Base-by-base conservation (phyloP, 2,329 filamentous ascomycete genomes). In the Nigrograna mackinnonii region DNA sequence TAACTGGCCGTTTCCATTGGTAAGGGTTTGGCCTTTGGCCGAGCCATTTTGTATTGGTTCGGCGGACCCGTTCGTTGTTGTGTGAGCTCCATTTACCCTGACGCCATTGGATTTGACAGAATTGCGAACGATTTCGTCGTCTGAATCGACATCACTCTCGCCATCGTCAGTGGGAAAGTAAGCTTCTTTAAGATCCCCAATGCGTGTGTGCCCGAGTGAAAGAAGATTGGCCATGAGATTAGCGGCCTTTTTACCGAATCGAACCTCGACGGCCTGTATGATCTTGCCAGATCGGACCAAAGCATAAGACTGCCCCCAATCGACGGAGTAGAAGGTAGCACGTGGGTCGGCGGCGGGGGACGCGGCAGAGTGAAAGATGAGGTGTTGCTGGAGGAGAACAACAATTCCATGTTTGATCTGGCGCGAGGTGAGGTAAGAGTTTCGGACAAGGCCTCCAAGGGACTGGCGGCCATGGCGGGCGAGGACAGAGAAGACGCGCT, bases 401-500 rank as follows among this genome's bases (percentile, higher is more conserved):
- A 84, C 85, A 38, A 99, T 79, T 16, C 87, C 91, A 70, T 91
- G 84, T 58, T 86, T 87, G 51, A 96, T 75, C 62, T 95, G 86
- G 39, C 83, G 82, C n/a, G 80, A 77, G 41, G 80, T 82, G 37
- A 96, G 80, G 37, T 84, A 82, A 16, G 89, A 91, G 62, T 87
- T 79, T 38, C 85, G 83, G 31, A 79, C 79, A 22, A 99, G 76
- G 49, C 86, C 83, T 38, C 77, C 68, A 44, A 92, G 77, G 19
- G 83, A 81, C 37, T 91, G 85, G 57, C 91, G 85, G 51, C 94
- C 94, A 67, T 87, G 82, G 55, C 83, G 84, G 54, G 91, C 78
- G 46, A 99, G 83, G 37, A 85, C 80, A 36, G 84, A 80, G 63
- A 95, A 90, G 62, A 97, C 91, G 71, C 89, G 86, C 91, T 97